Evolutionary conservation across 2,329 filamentous ascomycete genomes (phyloP), one percentile per base, ranked within the genome.

Genomic region (Cercospora brassicicola): DNA sequence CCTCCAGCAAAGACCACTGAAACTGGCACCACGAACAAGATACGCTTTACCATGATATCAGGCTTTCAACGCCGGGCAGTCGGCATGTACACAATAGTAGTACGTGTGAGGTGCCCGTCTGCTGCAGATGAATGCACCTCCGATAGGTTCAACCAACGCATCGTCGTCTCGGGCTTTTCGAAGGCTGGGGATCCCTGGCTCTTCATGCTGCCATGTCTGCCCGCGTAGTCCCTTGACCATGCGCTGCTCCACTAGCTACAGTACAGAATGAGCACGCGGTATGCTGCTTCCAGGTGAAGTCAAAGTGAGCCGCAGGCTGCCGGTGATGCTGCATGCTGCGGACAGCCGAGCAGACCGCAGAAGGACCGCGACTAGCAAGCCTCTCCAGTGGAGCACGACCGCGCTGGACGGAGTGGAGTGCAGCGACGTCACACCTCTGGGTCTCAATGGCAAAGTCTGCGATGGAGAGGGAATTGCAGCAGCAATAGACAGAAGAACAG

Each of bases 361-460:
- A 53, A 55, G 36, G 42, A 39, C 64, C 64, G 64, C 42, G 56
- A 61, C 64, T 65, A 60, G 56, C 64, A 61, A 42, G 64, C 33
- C 45, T 60, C 64, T 61, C 64, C 56, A 56, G 64, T 65, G 64
- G 64, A 61, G 64, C 26, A 30, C 18, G 36, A 23, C 31, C 8
- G 55, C 15, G 55, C 23, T 59, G 55, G 9, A 36, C 15, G 55
- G 11, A 59, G 55, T 59, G 56, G 39, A 26, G 31, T 26, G 23
- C 28, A 23, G 31, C 64, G 64, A 65, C 63, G 63, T 65, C 63
- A 65, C 63, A 23, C 26, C 13, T 55, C 23, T 55, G 23, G 31
- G 36, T 39, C 23, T 31, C 39, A 65, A 60, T 65, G 53, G 63
- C 63, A 65, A 39, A 65, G 10, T 65, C 20, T 65, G 63, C 63